phyloP scores from a whole-genome alignment of 148 eudicot species.

The Silene uniflora region DNA sequence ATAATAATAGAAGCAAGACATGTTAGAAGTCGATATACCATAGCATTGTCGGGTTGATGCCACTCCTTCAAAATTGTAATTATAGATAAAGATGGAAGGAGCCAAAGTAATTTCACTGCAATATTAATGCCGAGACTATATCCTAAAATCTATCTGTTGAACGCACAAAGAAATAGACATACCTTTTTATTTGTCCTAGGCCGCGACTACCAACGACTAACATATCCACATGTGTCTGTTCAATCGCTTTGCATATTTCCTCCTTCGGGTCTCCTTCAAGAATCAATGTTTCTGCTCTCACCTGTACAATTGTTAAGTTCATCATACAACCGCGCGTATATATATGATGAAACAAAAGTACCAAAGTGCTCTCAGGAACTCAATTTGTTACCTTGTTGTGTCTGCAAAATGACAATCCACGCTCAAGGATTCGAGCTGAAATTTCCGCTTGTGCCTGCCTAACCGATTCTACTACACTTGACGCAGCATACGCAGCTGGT shows the following conservation, averaged over 20 bases:
- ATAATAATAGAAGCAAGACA: too few species aligned
- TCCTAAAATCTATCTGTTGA: too few species aligned
- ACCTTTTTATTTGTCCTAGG: slow-evolving; percentile 62
- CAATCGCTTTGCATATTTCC: slow-evolving; percentile 52
- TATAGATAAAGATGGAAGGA: too few species aligned
- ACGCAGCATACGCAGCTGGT: slow-evolving; percentile 42
- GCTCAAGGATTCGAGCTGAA: slow-evolving; percentile 42
- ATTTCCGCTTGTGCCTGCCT: slow-evolving; percentile 52
- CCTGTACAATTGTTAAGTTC: slow-evolving; percentile 6
- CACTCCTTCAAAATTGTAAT: too few species aligned
- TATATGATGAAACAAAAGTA: not conserved
- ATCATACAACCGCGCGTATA: not conserved
- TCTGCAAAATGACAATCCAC: slow-evolving; percentile 50
- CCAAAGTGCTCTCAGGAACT: not conserved
- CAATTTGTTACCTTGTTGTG: slow-evolving; percentile 21
- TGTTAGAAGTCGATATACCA: too few species aligned
- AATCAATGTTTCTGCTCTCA: slow-evolving; percentile 33
- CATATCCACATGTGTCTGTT: slow-evolving; percentile 59
- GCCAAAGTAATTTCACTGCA: too few species aligned
- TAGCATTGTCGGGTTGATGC: too few species aligned
- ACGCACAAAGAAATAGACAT: not conserved
- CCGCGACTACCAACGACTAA: slow-evolving; percentile 79
- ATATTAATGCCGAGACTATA: too few species aligned
- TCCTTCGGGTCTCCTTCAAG: slow-evolving; percentile 59
- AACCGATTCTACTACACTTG: slow-evolving; percentile 42